A percentile compares a stretch with the other conserved stretches of the same genome.
phyloP scores from a whole-genome alignment of 495 filamentous ascomycete species.

The Bombardia bombarda region DNA sequence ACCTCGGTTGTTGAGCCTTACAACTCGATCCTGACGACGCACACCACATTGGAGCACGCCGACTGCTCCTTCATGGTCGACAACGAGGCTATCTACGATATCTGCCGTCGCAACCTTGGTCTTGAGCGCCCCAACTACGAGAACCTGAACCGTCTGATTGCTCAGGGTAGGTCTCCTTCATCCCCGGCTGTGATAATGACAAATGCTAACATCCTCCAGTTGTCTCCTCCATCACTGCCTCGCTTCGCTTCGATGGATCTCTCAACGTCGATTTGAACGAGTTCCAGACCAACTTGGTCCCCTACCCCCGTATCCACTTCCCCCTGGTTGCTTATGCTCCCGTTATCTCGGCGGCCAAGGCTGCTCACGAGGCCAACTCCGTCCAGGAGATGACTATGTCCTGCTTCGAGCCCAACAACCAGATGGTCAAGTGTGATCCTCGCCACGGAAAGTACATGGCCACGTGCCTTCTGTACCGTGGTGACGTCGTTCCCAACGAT shows the following conservation, averaged over 20 bases:
- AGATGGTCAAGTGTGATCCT: conserved; percentile 99
- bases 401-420: conserved; percentile 73
- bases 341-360: conserved; percentile 87
- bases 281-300: conserved; percentile 99
- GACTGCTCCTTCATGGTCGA: conserved; percentile 99
- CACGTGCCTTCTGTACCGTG: conserved; percentile 94
- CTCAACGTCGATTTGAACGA: conserved; percentile 99
- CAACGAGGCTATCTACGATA: conserved; percentile 99
- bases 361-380: conserved; percentile 89
- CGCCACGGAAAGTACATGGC: conserved; percentile 99
- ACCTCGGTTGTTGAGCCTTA: conserved; percentile 98
- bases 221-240: conserved; percentile 96
- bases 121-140: conserved; percentile 96
- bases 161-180: conserved; percentile 68
- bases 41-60: conserved; percentile 98
- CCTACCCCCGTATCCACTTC: conserved; percentile 99
- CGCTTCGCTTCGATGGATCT: conserved; percentile 95
- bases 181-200: too few species aligned
- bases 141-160: conserved; percentile 97
- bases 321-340: conserved; percentile 94
- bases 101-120: conserved; percentile 93
- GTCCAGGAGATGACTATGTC: conserved; percentile 83
- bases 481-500: conserved; percentile 95
- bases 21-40: conserved; percentile 97
- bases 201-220: conserved; percentile 43